These are phyloP conservation scores for Hibiscus trionum DNA, from an alignment of 345 rosid species.

Conservation along the genomic window DNA sequence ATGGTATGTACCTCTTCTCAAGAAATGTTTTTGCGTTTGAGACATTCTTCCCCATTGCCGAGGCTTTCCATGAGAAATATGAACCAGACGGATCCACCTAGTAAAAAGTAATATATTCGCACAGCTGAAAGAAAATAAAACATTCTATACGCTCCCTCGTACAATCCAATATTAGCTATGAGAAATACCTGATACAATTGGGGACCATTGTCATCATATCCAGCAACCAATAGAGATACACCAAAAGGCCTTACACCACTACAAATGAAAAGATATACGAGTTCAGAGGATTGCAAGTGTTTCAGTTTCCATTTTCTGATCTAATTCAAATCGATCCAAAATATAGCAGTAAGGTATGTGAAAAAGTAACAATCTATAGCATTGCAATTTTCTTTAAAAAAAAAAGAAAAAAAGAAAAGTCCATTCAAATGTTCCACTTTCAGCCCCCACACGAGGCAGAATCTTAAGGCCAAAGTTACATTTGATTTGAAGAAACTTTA, in stretches of 20 bases:
- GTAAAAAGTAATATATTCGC: not conserved
- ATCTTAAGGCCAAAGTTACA: not conserved
- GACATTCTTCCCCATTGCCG: slow-evolving; percentile 96
- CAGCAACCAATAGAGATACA: slow-evolving; percentile 84
- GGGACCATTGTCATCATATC: slow-evolving; percentile 92
- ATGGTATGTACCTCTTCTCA: slow-evolving; percentile 61
- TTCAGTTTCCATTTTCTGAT: not conserved
- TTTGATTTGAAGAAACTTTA: not conserved
- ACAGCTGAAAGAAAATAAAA: not conserved
- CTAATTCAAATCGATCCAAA: not conserved
- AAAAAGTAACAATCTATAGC: not conserved
- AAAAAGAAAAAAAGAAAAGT: no score
- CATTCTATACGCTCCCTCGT: not conserved
- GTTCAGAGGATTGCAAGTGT: not conserved
- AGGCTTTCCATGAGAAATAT: slow-evolving; percentile 98
- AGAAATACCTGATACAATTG: slow-evolving; percentile 76
- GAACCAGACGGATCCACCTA: slow-evolving; percentile 98
- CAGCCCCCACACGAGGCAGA: not conserved
- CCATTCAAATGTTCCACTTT: not conserved
- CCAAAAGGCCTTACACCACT: slow-evolving; percentile 98
- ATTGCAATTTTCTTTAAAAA: not conserved
- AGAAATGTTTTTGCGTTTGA: slow-evolving; percentile 92
- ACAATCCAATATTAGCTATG: not conserved
- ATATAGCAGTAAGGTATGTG: not conserved
- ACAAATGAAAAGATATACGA: slow-evolving; percentile 4